phyloP scores from a whole-genome alignment of 192 early-diverging fungal genomes.

The Linnemannia elongata region DNA sequence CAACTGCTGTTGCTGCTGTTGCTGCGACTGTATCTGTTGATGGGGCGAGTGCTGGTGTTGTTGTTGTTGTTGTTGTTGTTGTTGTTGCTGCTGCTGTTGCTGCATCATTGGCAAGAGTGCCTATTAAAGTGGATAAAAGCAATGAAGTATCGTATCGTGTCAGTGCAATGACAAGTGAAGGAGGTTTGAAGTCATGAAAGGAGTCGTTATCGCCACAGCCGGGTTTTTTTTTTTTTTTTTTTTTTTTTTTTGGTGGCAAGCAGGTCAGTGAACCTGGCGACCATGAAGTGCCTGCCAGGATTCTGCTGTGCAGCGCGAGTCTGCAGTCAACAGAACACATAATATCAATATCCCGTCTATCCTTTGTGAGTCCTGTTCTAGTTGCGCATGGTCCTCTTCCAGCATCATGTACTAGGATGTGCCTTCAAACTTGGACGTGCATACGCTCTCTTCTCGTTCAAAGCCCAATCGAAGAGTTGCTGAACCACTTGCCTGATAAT shows the following conservation, averaged over 20 bases:
- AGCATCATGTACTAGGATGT: background rate
- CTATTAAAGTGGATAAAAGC: background rate
- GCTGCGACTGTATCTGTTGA: conserved; percentile 18
- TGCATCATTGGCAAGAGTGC: conserved; percentile 36
- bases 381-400: conserved; percentile 14
- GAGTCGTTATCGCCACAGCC: too few species aligned
- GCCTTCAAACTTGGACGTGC: background rate
- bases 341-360: background rate
- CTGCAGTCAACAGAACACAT: background rate
- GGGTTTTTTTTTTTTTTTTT: background rate
- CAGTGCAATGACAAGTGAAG: background rate
- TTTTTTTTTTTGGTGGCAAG: background rate
- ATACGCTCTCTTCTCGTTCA: background rate
- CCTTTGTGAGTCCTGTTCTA: background rate
- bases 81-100: conserved; percentile 32
- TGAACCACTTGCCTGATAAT: conserved; percentile 47
- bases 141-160: background rate
- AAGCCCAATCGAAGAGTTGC: conserved; percentile 4
- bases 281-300: background rate
- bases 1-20: conserved; percentile 29
- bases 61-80: conserved; percentile 45
- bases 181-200: too few species aligned
- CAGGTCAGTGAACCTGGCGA: background rate
- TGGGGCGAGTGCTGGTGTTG: conserved; percentile 36
- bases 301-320: background rate